Conservation (phyloP, 306 rosid species). For the Notholithocarpus densiflorus region DNA sequence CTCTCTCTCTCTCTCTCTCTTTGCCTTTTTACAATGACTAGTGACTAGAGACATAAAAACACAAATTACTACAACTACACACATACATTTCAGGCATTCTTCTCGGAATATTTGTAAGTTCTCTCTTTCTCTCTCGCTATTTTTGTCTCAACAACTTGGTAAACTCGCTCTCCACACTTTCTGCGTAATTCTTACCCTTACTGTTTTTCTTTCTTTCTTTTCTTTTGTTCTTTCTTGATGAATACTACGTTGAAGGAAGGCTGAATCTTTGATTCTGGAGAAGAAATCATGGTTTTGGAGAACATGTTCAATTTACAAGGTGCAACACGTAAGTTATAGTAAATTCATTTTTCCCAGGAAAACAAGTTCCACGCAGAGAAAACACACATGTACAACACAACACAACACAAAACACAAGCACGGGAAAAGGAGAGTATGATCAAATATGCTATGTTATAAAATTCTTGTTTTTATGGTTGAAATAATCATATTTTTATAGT, state of each 20-base stretch:
- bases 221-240: no score
- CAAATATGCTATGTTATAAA: background rate
- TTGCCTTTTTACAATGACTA: no score
- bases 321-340: constrained; percentile 39
- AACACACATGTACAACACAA: background rate
- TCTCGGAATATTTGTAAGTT: no score
- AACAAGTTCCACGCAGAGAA: background rate
- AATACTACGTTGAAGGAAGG: background rate
- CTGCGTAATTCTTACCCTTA: background rate
- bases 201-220: no score
- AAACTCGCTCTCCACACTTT: background rate
- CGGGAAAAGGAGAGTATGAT: background rate
- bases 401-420: background rate
- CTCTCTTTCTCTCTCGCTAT: background rate
- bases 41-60: no score
- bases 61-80: background rate
- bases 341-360: background rate
- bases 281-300: constrained; percentile 43
- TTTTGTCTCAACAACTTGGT: background rate
- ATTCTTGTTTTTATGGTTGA: background rate
- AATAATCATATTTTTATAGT: background rate
- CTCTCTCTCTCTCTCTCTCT: no score
- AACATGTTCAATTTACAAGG: constrained; percentile 23
- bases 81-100: no score
- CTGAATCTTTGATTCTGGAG: constrained; percentile 24